Base-by-base conservation (phyloP, 106 monocot species). In the Vanilla planifolia region DNA sequence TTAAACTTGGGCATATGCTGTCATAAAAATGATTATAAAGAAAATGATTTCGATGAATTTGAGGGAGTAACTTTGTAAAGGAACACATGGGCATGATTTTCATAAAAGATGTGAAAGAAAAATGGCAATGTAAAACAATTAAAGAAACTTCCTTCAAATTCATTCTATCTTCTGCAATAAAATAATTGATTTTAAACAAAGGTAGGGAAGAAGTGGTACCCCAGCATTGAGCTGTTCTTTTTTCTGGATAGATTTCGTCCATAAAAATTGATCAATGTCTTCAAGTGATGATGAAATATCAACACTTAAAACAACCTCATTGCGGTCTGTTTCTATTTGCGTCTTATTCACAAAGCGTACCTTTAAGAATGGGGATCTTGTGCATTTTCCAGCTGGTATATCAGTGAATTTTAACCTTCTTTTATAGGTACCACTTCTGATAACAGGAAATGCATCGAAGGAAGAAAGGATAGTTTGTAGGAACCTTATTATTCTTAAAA, bases 251-350 rank as follows among this genome's bases (percentile, higher is more conserved):
- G 66, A 29, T 27, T 66, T 61, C 25, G 51, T 51, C 77, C 65
- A 71, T 43, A 77, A 27, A 43, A 30, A 71, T 66, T 30, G 27
- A 61, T 71, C 71, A 43, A 77, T 56, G 39, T 6, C 28, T 44
- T 71, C 59, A 2, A 61, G 56, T 13, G 77, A 61, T 45, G 71
- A 43, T n/a, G 55, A 77, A n/a, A 71, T 10, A 6, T 77, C 65
- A 3, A 77, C 28, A 17, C n/a, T 44, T 23, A 71, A 15, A 62
- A 55, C 45, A 28, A 13, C 28, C 8, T 46, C 21, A 33, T 45
- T 66, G 34, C 35, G 16, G 15, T 43, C 37, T 51, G 61, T 22
- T 4, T 39, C 17, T 7, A 20, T 14, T 20, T 77, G 71, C 8
- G 48, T 34, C 23, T 61, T 61, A 16, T 13, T 60, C 26, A 63